These are phyloP conservation scores for Gautieria morchelliformis DNA, from an alignment of 768 basidiomycete genomes.

Conservation along the genomic window DNA sequence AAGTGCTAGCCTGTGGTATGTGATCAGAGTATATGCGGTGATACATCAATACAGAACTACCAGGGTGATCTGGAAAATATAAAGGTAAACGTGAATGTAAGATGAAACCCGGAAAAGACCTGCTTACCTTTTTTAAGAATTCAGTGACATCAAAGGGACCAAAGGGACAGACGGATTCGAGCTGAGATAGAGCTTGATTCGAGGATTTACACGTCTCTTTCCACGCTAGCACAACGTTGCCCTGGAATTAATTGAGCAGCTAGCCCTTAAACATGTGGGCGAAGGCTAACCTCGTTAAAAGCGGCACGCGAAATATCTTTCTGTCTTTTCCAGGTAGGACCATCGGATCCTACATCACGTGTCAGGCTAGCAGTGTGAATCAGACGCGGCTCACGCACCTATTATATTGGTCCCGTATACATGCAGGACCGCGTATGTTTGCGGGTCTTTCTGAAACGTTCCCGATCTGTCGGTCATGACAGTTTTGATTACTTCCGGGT, in stretches of 20 bases:
- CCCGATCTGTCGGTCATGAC: not conserved
- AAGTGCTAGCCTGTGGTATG: constrained; percentile 18
- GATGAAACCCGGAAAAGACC: not conserved
- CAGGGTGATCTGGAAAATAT: constrained; percentile 22
- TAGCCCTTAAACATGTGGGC: not conserved
- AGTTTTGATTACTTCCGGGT: constrained; percentile 4
- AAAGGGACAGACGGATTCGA: constrained; percentile 17
- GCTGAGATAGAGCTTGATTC: constrained; percentile 32
- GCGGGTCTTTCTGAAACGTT: constrained; percentile 6
- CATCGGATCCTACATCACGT: constrained; percentile 26
- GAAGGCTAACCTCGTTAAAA: constrained; percentile 35
- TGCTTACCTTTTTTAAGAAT: constrained; percentile 18
- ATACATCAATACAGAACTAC: constrained; percentile 10
- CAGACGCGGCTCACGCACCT: not conserved
- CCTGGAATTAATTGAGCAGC: constrained; percentile 18
- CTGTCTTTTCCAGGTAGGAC: constrained; percentile 39
- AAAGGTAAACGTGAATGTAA: not conserved
- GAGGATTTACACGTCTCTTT: constrained; percentile 30
- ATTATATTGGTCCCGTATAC: constrained; percentile 37
- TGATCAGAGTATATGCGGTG: not conserved
- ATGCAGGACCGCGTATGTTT: constrained; percentile 30
- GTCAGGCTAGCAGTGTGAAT: not conserved
- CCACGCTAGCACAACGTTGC: constrained; percentile 42
- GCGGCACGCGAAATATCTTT: constrained; percentile 36
- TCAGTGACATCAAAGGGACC: constrained; percentile 13